Conservation (phyloP, 352 stramenopile genomes). For the Lagenidium sp. region DNA sequence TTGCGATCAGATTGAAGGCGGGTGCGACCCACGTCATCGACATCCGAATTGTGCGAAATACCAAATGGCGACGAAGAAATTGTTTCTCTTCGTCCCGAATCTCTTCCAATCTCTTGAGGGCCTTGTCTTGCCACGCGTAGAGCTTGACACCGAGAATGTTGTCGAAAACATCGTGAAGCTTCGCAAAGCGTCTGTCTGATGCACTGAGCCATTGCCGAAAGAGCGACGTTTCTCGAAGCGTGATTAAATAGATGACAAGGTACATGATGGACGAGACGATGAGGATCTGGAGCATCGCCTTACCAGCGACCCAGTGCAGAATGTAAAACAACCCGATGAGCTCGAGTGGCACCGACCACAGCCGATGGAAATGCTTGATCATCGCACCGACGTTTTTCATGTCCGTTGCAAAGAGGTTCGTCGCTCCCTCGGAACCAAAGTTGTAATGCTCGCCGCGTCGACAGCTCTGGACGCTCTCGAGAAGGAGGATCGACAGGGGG, state of each 20-base stretch:
- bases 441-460: background rate
- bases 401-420: constrained; percentile 27
- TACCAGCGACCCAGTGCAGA: constrained; percentile 14
- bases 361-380: constrained; percentile 21
- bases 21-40: constrained; percentile 28
- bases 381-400: constrained; percentile 9
- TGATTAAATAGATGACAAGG: constrained; percentile 38
- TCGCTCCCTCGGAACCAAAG: constrained; percentile 4
- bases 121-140: constrained; percentile 47
- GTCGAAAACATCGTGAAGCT: constrained; percentile 13
- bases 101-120: constrained; percentile 25
- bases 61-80: constrained; percentile 12
- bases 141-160: constrained; percentile 28
- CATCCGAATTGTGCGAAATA: constrained; percentile 21
- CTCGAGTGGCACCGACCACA: constrained; percentile 23
- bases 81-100: constrained; percentile 26
- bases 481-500: constrained; percentile 19
- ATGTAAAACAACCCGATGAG: constrained; percentile 19
- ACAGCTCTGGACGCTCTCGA: constrained; percentile 18
- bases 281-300: constrained; percentile 26
- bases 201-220: constrained; percentile 8
- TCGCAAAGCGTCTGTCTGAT: constrained; percentile 12
- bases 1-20: constrained; percentile 24
- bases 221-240: constrained; percentile 12
- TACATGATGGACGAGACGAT: constrained; percentile 27